Evolutionary conservation across 2,329 filamentous ascomycete genomes (phyloP).

Genomic region (Aspergillus niger): DNA sequence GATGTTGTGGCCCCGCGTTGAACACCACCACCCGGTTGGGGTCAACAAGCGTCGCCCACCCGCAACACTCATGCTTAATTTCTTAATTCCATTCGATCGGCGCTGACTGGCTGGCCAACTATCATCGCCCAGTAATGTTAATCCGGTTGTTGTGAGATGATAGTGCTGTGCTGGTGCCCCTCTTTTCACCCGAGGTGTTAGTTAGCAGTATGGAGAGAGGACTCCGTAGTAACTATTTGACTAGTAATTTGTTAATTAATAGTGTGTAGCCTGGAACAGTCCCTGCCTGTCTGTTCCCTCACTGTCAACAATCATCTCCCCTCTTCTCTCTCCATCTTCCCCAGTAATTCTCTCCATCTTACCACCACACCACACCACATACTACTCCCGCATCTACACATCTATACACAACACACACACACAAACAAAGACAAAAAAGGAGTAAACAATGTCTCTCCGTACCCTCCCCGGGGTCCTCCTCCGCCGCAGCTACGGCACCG

Average conservation of each 20-base stretch:
- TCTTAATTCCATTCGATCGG: not conserved
- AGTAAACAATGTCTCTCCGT: constrained; percentile 32
- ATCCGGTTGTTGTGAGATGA: no score
- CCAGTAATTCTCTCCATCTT: not conserved
- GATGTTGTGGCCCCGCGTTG: not conserved
- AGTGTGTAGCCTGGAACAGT: no score
- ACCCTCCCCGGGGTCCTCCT: constrained; percentile 32
- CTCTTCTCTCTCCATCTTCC: not conserved
- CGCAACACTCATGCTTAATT: not conserved
- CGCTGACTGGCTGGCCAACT: not conserved
- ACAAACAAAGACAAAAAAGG: no score
- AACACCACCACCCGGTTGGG: not conserved
- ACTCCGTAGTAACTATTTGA: not conserved
- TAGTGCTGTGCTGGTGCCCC: not conserved
- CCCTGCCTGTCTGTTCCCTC: not conserved
- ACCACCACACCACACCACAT: not conserved
- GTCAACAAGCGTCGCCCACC: not conserved
- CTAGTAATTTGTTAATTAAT: no score
- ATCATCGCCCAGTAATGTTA: no score
- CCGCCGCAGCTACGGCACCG: constrained; percentile 42
- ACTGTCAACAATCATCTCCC: not conserved
- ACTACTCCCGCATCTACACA: not conserved
- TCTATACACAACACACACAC: not conserved
- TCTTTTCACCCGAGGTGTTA: constrained; percentile 2
- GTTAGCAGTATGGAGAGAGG: not conserved